These are phyloP conservation scores for Calonectria pteridis DNA, from an alignment of 2,329 filamentous ascomycete genomes.

Conservation along the genomic window DNA sequence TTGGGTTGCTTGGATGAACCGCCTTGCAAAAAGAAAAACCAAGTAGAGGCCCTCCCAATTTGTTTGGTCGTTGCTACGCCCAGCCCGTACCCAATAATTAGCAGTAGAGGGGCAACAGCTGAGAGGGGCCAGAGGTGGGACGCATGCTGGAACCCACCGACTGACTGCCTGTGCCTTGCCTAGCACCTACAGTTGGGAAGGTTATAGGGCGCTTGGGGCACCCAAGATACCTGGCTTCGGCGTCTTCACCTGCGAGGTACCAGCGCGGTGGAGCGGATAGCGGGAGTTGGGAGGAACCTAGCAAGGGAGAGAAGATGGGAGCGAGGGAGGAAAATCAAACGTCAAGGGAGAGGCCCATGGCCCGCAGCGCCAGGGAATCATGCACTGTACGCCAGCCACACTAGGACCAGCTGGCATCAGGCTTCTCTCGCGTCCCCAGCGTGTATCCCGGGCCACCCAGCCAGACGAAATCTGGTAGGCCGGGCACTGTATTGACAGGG, in stretches of 20 bases:
- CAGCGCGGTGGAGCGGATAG: conserved; percentile 5
- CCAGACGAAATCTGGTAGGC: conserved; percentile 36
- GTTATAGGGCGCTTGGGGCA: conserved; percentile 16
- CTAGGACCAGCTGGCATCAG: conserved; percentile 31
- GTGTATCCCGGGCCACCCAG: conserved; percentile 33
- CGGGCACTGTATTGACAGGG: conserved; percentile 40
- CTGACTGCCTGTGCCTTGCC: not conserved
- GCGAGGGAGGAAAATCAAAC: conserved; percentile 5
- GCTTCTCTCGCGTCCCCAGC: conserved; percentile 32
- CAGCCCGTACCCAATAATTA: conserved; percentile 5
- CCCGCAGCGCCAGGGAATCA: conserved; percentile 9
- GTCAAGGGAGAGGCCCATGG: conserved; percentile 15
- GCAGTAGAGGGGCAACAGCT: conserved; percentile 1
- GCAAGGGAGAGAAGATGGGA: conserved; percentile 2
- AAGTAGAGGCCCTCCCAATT: not conserved
- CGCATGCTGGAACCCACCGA: not conserved
- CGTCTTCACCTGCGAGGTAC: conserved; percentile 2
- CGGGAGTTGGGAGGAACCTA: conserved; percentile 7
- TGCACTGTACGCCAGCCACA: conserved; percentile 43
- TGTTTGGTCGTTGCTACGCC: not conserved
- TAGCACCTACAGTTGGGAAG: conserved; percentile 7
- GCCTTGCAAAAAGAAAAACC: conserved; percentile 5
- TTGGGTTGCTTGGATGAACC: not conserved
- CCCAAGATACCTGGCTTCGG: conserved; percentile 2
- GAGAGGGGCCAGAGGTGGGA: conserved; percentile 3